Percentiles rank a stretch among this genome's conserved stretches.
Evolutionary conservation across 352 stramenopile genomes (phyloP).

Genomic region (Phytophthora meadii): DNA sequence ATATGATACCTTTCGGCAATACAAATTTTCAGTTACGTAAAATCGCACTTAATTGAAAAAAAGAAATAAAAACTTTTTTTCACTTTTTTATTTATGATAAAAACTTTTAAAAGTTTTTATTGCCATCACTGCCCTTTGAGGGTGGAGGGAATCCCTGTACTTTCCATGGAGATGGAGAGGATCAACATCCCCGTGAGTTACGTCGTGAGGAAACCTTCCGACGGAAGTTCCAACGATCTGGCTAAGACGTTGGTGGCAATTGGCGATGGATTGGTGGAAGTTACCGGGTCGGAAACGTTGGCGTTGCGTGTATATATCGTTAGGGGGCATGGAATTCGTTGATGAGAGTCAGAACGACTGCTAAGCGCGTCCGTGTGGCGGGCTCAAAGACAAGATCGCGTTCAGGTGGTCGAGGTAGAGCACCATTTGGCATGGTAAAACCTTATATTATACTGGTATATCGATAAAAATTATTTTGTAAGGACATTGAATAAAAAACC

Average conservation of each 20-base stretch:
- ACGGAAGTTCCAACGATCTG: background rate
- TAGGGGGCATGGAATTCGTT: background rate
- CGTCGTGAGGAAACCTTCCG: conserved; percentile 20
- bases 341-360: background rate
- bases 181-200: conserved; percentile 19
- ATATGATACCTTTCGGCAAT: too few relatives aligned
- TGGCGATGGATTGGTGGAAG: too few relatives aligned
- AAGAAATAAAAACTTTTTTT: too few relatives aligned
- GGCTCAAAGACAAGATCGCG: conserved; percentile 22
- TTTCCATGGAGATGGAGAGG: conserved; percentile 15
- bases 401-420: conserved; percentile 16
- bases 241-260: background rate
- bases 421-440: too few relatives aligned
- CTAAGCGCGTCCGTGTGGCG: conserved; percentile 4
- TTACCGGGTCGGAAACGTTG: background rate
- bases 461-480: too few relatives aligned
- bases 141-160: conserved; percentile 27
- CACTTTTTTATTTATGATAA: too few relatives aligned
- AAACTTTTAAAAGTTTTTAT: too few relatives aligned
- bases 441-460: too few relatives aligned
- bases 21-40: too few relatives aligned
- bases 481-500: too few relatives aligned
- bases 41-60: too few relatives aligned
- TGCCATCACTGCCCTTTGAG: too few relatives aligned
- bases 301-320: background rate